Evolutionary conservation across 164 flowering plant genomes (phyloP).

Genomic region (Macadamia integrifolia): DNA sequence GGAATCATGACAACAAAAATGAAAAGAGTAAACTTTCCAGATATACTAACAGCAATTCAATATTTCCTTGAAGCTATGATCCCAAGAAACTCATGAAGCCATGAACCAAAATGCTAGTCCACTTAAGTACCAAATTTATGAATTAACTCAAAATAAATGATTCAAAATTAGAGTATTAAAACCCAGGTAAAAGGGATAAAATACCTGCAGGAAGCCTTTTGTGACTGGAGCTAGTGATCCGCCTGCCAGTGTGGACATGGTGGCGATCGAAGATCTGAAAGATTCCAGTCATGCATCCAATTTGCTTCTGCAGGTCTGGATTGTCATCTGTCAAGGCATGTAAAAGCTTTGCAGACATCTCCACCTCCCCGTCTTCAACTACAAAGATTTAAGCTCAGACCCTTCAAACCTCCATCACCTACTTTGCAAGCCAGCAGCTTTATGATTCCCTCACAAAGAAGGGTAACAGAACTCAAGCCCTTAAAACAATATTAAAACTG

Average conservation of each 20-base stretch:
- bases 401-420: background rate
- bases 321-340: slow-evolving; percentile 57
- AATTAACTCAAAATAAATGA: background rate
- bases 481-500: background rate
- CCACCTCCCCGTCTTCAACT: slow-evolving; percentile 9
- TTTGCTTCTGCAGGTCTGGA: slow-evolving; percentile 60
- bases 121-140: background rate
- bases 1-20: background rate
- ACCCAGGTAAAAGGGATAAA: background rate
- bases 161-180: too few relatives aligned
- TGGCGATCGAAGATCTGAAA: slow-evolving; percentile 60
- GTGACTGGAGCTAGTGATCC: slow-evolving; percentile 27
- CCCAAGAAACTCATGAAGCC: background rate
- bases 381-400: background rate
- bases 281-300: slow-evolving; percentile 67
- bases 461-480: background rate
- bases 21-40: background rate
- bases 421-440: background rate
- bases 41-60: background rate
- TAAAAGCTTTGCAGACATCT: slow-evolving; percentile 57
- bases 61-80: background rate
- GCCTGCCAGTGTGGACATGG: slow-evolving; percentile 34
- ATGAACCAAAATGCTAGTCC: background rate
- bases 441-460: background rate
- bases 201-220: slow-evolving; percentile 46